phyloP scores from a whole-genome alignment of 306 rosid genomes.

The Quercus gilva region DNA sequence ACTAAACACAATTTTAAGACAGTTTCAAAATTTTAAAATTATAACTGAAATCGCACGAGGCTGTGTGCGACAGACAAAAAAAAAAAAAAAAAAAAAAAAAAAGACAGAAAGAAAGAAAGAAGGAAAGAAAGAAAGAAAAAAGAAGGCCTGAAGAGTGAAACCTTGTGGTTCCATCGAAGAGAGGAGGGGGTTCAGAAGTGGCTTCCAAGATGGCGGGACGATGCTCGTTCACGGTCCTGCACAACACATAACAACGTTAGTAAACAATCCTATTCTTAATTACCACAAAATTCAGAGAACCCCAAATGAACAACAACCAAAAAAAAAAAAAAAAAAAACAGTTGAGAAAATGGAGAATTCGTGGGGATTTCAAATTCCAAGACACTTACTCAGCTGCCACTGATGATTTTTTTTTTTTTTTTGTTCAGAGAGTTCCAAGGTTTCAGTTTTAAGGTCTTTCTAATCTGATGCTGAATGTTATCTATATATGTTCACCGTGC shows the following conservation, averaged over 20 bases:
- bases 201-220: constrained; percentile 51
- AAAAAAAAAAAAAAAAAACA: too few relatives aligned
- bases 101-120: too few relatives aligned
- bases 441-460: not conserved
- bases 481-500: not conserved
- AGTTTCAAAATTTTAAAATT: too few relatives aligned
- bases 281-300: not conserved
- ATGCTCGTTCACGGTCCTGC: constrained; percentile 20
- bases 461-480: not conserved
- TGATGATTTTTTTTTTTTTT: not conserved
- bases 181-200: constrained; percentile 58
- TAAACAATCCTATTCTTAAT: not conserved
- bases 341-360: too few relatives aligned
- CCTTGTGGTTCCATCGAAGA: constrained; percentile 90
- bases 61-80: too few relatives aligned
- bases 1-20: too few relatives aligned
- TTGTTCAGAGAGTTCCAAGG: not conserved
- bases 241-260: not conserved
- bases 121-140: too few relatives aligned
- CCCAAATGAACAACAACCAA: too few relatives aligned
- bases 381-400: constrained; percentile 39
- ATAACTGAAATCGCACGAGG: too few relatives aligned
- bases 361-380: not conserved
- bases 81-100: too few relatives aligned
- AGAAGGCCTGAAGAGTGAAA: not conserved